A percentile compares a stretch with the other conserved stretches of the same genome.
Conservation (phyloP, 495 filamentous ascomycete genomes). For the Evernia prunastri region DNA sequence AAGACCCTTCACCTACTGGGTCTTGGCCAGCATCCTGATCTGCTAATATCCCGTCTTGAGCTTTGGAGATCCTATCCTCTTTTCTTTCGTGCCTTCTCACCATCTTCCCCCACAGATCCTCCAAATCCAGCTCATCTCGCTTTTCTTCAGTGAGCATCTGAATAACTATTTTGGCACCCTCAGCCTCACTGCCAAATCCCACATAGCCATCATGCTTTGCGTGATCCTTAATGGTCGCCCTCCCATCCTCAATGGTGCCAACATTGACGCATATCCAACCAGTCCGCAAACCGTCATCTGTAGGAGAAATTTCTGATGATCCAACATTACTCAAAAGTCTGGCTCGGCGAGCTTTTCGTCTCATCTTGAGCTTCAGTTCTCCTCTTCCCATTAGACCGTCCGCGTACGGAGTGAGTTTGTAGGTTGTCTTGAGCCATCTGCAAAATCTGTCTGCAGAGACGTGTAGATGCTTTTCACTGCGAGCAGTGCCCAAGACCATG, state of each 20-base stretch:
- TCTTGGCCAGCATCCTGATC: slow-evolving; percentile 23
- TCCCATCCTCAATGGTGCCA: slow-evolving; percentile 53
- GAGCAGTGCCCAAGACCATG: slow-evolving; percentile 89
- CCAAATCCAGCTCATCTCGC: slow-evolving; percentile 74
- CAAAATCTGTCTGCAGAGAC: slow-evolving; percentile 85
- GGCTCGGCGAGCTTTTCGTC: slow-evolving; percentile 69
- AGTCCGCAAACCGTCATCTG: slow-evolving; percentile 75
- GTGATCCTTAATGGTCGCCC: slow-evolving; percentile 36
- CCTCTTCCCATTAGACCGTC: slow-evolving; percentile 87
- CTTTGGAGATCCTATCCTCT: slow-evolving; percentile 27
- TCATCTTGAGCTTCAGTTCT: slow-evolving; percentile 80
- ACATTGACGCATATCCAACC: slow-evolving; percentile 96
- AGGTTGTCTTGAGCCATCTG: slow-evolving; percentile 70
- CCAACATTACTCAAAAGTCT: slow-evolving; percentile 62
- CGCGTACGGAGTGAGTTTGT: slow-evolving; percentile 65
- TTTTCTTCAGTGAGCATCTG: slow-evolving; percentile 88
- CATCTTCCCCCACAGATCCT: slow-evolving; percentile 64
- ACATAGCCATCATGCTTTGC: slow-evolving; percentile 44
- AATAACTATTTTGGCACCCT: slow-evolving; percentile 65
- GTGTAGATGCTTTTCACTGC: slow-evolving; percentile 88
- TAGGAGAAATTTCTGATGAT: slow-evolving; percentile 38
- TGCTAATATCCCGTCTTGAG: slow-evolving; percentile 27
- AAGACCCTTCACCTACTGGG: slow-evolving; percentile 8
- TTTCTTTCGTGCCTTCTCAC: slow-evolving; percentile 40
- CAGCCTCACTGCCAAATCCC: slow-evolving; percentile 63